phyloP scores from a whole-genome alignment of 2,329 filamentous ascomycete genomes.

The Sclerotinia spermophila region DNA sequence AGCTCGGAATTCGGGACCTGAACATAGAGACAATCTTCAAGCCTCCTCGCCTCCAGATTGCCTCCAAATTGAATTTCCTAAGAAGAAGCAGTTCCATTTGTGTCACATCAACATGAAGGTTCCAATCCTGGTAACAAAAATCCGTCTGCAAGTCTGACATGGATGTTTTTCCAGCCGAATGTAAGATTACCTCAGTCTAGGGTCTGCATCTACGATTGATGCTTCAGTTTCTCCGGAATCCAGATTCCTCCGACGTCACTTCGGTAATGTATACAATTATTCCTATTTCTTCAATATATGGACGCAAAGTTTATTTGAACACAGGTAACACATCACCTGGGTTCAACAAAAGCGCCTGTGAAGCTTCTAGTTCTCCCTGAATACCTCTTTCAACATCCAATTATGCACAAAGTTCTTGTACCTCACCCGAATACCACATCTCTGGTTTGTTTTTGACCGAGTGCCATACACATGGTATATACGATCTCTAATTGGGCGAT shows the following conservation, averaged over 20 bases:
- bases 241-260: neutral
- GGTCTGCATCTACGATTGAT: neutral
- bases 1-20: neutral
- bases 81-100: neutral
- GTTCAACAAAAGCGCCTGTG: neutral
- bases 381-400: neutral
- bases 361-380: neutral
- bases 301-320: neutral
- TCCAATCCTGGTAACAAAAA: neutral
- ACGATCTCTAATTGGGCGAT: neutral
- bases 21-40: neutral
- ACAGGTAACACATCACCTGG: neutral
- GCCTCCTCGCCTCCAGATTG: neutral
- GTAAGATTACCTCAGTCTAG: no score
- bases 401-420: neutral
- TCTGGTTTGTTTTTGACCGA: neutral
- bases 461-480: neutral
- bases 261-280: neutral
- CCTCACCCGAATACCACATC: no score
- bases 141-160: neutral
- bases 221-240: neutral
- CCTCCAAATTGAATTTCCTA: neutral
- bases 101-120: neutral
- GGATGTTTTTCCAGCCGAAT: neutral
- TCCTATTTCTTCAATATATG: slow-evolving; percentile 6